Evolutionary conservation across 2,329 filamentous ascomycete genomes (phyloP).

Genomic region (Mariannaea elegans): DNA sequence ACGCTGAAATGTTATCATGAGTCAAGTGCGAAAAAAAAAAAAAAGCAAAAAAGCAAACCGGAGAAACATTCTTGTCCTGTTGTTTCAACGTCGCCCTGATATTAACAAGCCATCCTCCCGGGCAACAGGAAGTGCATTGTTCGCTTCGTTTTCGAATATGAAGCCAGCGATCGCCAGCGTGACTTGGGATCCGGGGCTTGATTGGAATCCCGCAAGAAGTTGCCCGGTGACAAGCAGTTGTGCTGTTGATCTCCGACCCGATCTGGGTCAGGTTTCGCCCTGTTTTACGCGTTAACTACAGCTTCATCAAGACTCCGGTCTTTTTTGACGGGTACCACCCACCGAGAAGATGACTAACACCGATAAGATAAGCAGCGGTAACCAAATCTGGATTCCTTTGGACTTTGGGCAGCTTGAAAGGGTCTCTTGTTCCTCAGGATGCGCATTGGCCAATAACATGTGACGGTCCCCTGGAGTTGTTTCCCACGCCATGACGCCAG

Average conservation of each 20-base stretch:
- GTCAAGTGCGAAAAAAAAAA: constrained; percentile 13
- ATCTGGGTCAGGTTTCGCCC: constrained; percentile 1
- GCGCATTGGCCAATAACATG: constrained; percentile 22
- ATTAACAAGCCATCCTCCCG: background rate
- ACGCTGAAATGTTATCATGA: background rate
- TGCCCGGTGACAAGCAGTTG: background rate
- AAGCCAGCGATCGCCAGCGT: constrained; percentile 3
- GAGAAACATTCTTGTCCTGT: constrained; percentile 7
- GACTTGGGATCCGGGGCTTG: constrained; percentile 9
- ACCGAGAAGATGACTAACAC: background rate
- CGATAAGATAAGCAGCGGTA: constrained; percentile 10
- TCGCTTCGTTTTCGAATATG: background rate
- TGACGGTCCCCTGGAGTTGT: background rate
- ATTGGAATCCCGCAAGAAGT: background rate
- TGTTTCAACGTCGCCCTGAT: constrained; percentile 9
- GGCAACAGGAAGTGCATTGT: constrained; percentile 11
- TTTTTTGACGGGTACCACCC: background rate
- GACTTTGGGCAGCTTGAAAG: background rate
- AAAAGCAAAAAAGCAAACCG: background rate
- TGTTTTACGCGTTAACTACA: background rate
- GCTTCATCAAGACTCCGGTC: background rate
- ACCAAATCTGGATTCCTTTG: background rate
- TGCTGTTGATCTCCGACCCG: background rate
- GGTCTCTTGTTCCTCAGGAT: background rate
- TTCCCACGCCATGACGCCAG: constrained; percentile 12